Conservation (phyloP, 139 green algal species). For the Pseudopediastrum boryanum region DNA sequence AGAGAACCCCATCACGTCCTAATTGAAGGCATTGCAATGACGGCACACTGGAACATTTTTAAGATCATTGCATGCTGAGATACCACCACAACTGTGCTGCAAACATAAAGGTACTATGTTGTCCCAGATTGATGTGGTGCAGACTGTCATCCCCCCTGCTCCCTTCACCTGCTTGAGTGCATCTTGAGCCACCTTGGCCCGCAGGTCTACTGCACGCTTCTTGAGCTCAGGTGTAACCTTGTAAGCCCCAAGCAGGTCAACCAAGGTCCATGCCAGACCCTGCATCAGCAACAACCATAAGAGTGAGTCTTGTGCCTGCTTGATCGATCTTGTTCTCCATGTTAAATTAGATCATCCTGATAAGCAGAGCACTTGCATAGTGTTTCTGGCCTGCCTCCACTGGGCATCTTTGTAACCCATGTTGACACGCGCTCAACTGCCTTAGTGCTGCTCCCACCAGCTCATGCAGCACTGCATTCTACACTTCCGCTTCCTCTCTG, state of each 20-base stretch:
- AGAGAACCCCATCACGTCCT: not conserved
- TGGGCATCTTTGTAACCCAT: too few relatives aligned
- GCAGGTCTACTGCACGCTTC: slow-evolving; percentile 15
- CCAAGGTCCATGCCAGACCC: not conserved
- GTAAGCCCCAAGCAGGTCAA: slow-evolving; percentile 36
- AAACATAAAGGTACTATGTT: not conserved
- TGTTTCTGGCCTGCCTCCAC: not conserved
- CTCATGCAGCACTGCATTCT: too few relatives aligned
- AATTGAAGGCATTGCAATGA: not conserved
- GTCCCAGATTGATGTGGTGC: not conserved
- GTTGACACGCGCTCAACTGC: too few relatives aligned
- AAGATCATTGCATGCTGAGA: not conserved
- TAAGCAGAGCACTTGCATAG: not conserved
- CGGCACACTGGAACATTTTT: not conserved
- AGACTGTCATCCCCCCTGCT: not conserved
- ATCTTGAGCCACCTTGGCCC: not conserved
- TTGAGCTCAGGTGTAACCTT: slow-evolving; percentile 21
- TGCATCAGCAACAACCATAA: not conserved
- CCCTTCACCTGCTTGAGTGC: slow-evolving; percentile 15
- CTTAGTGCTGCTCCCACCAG: too few relatives aligned
- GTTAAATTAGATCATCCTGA: not conserved
- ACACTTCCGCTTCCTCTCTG: too few relatives aligned
- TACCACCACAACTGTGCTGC: not conserved
- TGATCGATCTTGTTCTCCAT: not conserved
- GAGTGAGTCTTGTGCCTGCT: not conserved